Evolutionary conservation across 345 rosid species (phyloP), one percentile per base, ranked within the genome.

Genomic region (Lumnitzera littorea): DNA sequence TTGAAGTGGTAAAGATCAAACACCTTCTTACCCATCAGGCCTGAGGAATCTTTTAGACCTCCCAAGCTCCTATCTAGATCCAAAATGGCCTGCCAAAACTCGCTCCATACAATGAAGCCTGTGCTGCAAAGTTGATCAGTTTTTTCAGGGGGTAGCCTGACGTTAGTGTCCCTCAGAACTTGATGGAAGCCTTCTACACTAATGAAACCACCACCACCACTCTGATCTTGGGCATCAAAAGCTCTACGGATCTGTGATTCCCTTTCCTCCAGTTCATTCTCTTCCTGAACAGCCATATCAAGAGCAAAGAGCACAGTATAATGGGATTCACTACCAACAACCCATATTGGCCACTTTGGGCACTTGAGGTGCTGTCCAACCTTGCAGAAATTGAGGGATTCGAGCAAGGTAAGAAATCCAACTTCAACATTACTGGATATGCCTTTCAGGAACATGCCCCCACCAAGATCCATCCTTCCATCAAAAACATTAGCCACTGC

Each of bases 281-380:
- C 98, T 46, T 91, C 94, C 74, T 88, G 99, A 62, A 88, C 99
- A 8, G 80, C 60, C 43, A 85, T 85, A 62, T 91, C 87, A 15
- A 86, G 91, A 51, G 99, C 95, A 76, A 95, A 95, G 24, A 95
- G 68, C 56, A 91, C 99, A 2, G 96, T 95, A 74, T 91, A 95
- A 66, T 95, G 99, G 54, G 99, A 95, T 76, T 95, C 99, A 50
- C 99, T 95, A 5, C 99, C 99, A 67, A 95, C 78, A 61, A 95
- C 98, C 99, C 99, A 95, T 81, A 95, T 95, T 24, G 99, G 99
- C 98, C 97, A 91, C 59, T 64, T 83, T 25, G 99, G 99, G 75
- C 81, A 81, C 74, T 95, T 95, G 36, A 95, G 84, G 79, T 83
- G 70, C 72, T 83, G 96, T 15, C 99, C 99, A 16, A 95, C 99